A percentile compares a stretch with the other conserved stretches of the same genome.
These are phyloP conservation scores for Torrubiella hemipterigena DNA, from an alignment of 2,329 filamentous ascomycete species.

Conservation along the genomic window DNA sequence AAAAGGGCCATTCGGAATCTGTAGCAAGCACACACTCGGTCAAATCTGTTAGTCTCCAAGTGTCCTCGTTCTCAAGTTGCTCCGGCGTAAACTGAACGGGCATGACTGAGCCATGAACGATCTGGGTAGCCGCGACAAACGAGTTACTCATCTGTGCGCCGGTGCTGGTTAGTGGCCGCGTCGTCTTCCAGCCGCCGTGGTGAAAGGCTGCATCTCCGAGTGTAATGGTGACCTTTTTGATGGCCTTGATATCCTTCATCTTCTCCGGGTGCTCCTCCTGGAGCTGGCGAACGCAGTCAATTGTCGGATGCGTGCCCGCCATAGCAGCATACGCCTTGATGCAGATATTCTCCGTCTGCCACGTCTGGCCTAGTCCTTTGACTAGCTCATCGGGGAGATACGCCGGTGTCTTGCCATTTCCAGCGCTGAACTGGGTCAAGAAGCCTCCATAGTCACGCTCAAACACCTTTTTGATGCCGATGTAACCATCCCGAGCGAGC, in stretches of 20 bases:
- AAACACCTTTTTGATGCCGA: slow-evolving; percentile 27
- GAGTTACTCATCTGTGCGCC: slow-evolving; percentile 26
- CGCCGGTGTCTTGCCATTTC: slow-evolving; percentile 12
- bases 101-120: slow-evolving; percentile 23
- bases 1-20: slow-evolving; percentile 11
- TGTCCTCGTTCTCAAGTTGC: slow-evolving; percentile 18
- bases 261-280: slow-evolving; percentile 14
- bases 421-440: slow-evolving; percentile 22
- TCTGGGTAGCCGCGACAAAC: slow-evolving; percentile 22
- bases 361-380: slow-evolving; percentile 20
- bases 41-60: slow-evolving; percentile 22
- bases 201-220: slow-evolving; percentile 15
- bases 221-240: slow-evolving; percentile 16
- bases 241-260: slow-evolving; percentile 12
- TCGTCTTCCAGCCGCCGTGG: slow-evolving; percentile 22
- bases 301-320: slow-evolving; percentile 20
- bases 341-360: slow-evolving; percentile 20
- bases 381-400: slow-evolving; percentile 1
- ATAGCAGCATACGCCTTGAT: slow-evolving; percentile 25
- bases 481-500: slow-evolving; percentile 23
- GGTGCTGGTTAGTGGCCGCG: slow-evolving; percentile 19
- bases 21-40: slow-evolving; percentile 8
- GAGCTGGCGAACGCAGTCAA: slow-evolving; percentile 20
- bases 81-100: slow-evolving; percentile 17
- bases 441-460: slow-evolving; percentile 29